Base-by-base conservation (phyloP, 2,329 filamentous ascomycete species). In the Hypoxylon sp. region DNA sequence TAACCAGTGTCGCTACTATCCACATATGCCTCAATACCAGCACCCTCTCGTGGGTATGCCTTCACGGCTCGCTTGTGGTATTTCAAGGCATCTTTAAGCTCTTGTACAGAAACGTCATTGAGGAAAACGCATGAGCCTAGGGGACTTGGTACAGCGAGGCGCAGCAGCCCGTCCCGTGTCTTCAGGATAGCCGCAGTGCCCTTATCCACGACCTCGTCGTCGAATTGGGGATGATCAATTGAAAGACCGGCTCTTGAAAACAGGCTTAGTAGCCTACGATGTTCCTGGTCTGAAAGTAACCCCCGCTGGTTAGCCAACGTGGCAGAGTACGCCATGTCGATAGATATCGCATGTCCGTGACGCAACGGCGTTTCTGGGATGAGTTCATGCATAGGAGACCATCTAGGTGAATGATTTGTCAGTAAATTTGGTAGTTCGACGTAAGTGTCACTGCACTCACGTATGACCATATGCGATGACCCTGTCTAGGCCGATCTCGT, bases 391-490 rank as follows among this genome's bases (percentile, higher is more conserved):
- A 89, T 76, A 13, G 86, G 87, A 3, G 85, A 89, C 86, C 87
- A 89, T 5, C 80, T 83, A 31, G 20, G 31, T 7, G 2, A 11
- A 6, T 30, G 62, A 13, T 62, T 40, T 37, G 16, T 42, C n/a
- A 41, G 17, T 3, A 23, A 7, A 11, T 1, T 2, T n/a, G n/a
- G 15, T 23, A 4, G 2, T 4, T 2, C 1, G n/a, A 23, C 7
- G 2, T 16, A 9, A 16, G n/a, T 8, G 12, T 6, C 3, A 11
- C 4, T 11, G 15, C 11, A 71, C 78, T 68, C 67, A 81, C 73
- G 86, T 89, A 67, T 90, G 86, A 0, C 87, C 87, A 61, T 88
- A 90, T 1, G 86, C 87, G 67, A 90, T 89, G 11, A 90, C 84
- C 59, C 87, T 75, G 68, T 89, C 86, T 6, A 90, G 75, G 46